Conservation (phyloP, 73 alveolate genomes). For the Uronychia setigera region DNA sequence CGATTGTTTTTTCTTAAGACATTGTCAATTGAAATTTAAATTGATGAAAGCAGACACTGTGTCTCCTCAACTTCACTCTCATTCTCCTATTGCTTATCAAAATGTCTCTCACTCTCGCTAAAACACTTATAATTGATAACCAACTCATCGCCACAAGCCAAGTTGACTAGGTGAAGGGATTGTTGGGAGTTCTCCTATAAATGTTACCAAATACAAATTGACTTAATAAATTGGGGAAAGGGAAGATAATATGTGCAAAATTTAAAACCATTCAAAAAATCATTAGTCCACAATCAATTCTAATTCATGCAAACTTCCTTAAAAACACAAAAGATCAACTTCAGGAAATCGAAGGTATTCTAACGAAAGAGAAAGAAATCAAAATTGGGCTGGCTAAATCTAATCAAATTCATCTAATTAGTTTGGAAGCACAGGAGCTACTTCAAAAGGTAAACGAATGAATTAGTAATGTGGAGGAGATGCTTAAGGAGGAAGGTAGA, state of each 20-base stretch:
- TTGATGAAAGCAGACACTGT: too few relatives aligned
- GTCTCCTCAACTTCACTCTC: too few relatives aligned
- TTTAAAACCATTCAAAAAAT: background rate
- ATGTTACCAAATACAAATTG: background rate
- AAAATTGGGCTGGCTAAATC: background rate
- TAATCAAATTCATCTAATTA: background rate
- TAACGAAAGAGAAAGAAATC: background rate
- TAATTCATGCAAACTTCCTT: too few relatives aligned
- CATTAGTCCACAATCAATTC: background rate
- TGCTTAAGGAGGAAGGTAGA: conserved; percentile 1
- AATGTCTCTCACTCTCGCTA: too few relatives aligned
- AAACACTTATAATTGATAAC: too few relatives aligned
- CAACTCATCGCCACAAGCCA: too few relatives aligned
- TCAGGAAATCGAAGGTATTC: background rate
- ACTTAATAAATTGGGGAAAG: background rate
- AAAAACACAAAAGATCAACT: background rate
- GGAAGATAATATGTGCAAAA: background rate
- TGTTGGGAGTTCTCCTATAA: background rate
- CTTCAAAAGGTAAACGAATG: background rate
- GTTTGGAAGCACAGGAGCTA: background rate
- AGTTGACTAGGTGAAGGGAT: too few relatives aligned
- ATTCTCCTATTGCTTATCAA: too few relatives aligned
- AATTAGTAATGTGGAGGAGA: background rate
- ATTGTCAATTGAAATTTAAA: too few relatives aligned
- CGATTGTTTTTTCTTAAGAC: too few relatives aligned